phyloP scores from a whole-genome alignment of 768 basidiomycete genomes.

The Hirschioporus abietinus region DNA sequence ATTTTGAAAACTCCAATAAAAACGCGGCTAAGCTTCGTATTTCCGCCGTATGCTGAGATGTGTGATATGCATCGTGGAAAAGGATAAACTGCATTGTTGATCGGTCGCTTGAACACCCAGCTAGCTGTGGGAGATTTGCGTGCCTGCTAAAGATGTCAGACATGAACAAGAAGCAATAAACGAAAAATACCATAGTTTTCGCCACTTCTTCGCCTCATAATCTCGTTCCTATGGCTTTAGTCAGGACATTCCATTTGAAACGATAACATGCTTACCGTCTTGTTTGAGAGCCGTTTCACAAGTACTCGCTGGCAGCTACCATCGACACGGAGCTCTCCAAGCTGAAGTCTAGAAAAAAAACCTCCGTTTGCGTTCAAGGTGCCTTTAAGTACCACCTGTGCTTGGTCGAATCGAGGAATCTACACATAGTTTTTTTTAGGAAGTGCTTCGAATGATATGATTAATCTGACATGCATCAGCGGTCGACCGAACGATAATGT shows the following conservation, averaged over 20 bases:
- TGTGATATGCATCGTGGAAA: neutral
- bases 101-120: neutral
- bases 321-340: neutral
- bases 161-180: neutral
- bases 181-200: neutral
- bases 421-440: neutral
- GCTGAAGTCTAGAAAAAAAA: neutral
- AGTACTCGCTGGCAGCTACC: neutral
- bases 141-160: neutral
- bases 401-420: neutral
- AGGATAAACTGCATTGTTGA: neutral
- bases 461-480: neutral
- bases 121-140: neutral
- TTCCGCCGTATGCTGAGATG: neutral
- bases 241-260: neutral
- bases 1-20: neutral
- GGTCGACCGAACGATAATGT: neutral
- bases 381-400: neutral
- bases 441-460: neutral
- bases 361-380: neutral
- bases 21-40: neutral
- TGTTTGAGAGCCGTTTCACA: neutral
- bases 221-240: neutral
- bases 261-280: neutral
- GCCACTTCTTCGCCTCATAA: neutral